phyloP scores from a whole-genome alignment of 257 asterid species.

The Salvia hispanica region DNA sequence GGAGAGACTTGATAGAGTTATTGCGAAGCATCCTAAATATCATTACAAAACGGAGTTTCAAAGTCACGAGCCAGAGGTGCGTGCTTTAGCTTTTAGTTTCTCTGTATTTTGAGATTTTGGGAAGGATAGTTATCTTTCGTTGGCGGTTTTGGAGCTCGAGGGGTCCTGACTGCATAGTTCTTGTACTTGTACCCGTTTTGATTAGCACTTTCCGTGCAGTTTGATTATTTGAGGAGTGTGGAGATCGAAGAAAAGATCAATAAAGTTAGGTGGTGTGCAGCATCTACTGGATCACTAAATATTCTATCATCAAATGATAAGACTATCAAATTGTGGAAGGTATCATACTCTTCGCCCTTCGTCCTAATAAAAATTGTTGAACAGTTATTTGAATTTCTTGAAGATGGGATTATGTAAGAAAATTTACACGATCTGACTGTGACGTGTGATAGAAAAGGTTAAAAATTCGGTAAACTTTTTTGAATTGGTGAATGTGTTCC shows the following conservation, averaged over 20 bases:
- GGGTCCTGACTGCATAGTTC: constrained; percentile 27
- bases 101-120: background rate
- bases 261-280: constrained; percentile 61
- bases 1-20: constrained; percentile 51
- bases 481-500: constrained; percentile 13
- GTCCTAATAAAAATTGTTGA: background rate
- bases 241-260: constrained; percentile 89
- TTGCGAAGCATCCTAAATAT: constrained; percentile 53
- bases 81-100: constrained; percentile 17
- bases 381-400: constrained; percentile 9
- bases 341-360: constrained; percentile 33
- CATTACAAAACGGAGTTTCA: constrained; percentile 84
- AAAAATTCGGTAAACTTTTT: background rate
- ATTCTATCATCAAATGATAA: constrained; percentile 77
- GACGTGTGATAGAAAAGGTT: constrained; percentile 5
- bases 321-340: constrained; percentile 94
- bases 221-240: constrained; percentile 81
- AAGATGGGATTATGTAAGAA: background rate
- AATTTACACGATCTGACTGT: constrained; percentile 1
- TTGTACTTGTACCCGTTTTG: constrained; percentile 26
- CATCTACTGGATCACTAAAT: constrained; percentile 56
- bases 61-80: constrained; percentile 92
- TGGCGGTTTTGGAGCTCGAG: constrained; percentile 10
- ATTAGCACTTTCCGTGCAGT: constrained; percentile 47
- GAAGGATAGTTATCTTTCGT: constrained; percentile 1